These are phyloP conservation scores for Kodamaea hsintzibuensis DNA, from an alignment of 805 yeast species.

Conservation along the genomic window DNA sequence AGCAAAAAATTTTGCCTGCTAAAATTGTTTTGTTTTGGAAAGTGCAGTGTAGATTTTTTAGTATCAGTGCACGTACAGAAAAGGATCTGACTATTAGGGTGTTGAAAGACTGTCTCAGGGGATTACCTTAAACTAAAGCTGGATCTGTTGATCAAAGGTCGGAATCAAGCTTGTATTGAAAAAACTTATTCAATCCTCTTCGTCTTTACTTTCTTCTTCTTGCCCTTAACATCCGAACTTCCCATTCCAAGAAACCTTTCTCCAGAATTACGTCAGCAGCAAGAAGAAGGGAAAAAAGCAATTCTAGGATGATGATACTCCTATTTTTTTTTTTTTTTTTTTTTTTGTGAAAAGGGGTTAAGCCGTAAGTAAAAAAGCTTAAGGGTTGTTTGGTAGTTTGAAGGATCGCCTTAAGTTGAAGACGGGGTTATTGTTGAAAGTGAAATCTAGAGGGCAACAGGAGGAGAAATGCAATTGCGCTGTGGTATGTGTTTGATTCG, in stretches of 20 bases:
- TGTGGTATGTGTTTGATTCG: too few species aligned
- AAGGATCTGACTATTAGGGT: not conserved
- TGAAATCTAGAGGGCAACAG: too few species aligned
- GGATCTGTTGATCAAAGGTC: too few species aligned
- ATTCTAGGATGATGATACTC: not conserved
- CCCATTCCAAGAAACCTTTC: not conserved
- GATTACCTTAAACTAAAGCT: too few species aligned
- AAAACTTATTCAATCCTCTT: not conserved
- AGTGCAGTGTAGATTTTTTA: not conserved
- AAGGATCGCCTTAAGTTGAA: not conserved
- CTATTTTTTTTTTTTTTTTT: not conserved
- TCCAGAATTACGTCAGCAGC: too few species aligned
- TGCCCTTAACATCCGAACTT: not conserved
- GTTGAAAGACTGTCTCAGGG: not conserved
- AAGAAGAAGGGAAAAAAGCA: not conserved
- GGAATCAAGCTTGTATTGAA: not conserved
- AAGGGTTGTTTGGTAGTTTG: not conserved
- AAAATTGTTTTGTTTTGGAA: not conserved
- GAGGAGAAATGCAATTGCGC: too few species aligned
- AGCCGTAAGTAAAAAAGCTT: not conserved
- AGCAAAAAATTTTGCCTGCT: not conserved
- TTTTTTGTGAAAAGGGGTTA: not conserved
- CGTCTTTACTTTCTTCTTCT: not conserved
- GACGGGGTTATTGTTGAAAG: not conserved
- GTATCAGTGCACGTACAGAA: not conserved